Conservation (phyloP, 495 filamentous ascomycete genomes). For the Penicillium taxi region DNA sequence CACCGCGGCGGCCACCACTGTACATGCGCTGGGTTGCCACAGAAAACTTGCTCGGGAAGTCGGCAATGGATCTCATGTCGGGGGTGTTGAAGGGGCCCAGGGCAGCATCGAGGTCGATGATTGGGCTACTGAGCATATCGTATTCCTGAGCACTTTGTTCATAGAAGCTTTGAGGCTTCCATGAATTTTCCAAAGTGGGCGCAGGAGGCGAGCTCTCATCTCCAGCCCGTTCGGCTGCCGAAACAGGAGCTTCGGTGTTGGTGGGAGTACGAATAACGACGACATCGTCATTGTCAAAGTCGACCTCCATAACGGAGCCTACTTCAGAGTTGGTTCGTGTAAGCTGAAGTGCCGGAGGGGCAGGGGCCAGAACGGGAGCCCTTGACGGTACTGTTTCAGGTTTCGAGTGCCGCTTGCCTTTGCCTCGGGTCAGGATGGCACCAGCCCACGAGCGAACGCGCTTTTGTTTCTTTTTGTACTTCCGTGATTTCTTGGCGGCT, state of each 20-base stretch:
- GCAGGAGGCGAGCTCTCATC: constrained; percentile 21
- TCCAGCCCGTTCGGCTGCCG: constrained; percentile 11
- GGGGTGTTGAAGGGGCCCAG: constrained; percentile 88
- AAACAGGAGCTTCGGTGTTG: constrained; percentile 25
- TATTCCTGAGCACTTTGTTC: constrained; percentile 40
- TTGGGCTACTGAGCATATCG: constrained; percentile 55
- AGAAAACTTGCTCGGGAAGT: constrained; percentile 48
- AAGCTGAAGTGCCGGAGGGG: constrained; percentile 35
- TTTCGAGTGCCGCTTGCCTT: constrained; percentile 40
- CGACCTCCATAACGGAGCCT: constrained; percentile 39
- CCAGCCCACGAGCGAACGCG: constrained; percentile 78
- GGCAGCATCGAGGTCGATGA: constrained; percentile 95
- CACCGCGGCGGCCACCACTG: constrained; percentile 66
- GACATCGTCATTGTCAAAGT: constrained; percentile 49
- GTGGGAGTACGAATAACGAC: constrained; percentile 42
- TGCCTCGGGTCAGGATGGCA: constrained; percentile 59
- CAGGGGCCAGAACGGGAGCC: constrained; percentile 1
- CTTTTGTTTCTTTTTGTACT: constrained; percentile 64
- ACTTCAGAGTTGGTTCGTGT: constrained; percentile 37
- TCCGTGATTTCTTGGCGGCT: constrained; percentile 25
- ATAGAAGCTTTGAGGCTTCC: constrained; percentile 43
- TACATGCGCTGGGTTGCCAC: constrained; percentile 72
- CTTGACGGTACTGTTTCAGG: constrained; percentile 25
- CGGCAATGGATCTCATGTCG: constrained; percentile 35
- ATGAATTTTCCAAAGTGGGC: constrained; percentile 30